Base-by-base conservation (phyloP, 495 filamentous ascomycete genomes). In the Apodospora peruviana region DNA sequence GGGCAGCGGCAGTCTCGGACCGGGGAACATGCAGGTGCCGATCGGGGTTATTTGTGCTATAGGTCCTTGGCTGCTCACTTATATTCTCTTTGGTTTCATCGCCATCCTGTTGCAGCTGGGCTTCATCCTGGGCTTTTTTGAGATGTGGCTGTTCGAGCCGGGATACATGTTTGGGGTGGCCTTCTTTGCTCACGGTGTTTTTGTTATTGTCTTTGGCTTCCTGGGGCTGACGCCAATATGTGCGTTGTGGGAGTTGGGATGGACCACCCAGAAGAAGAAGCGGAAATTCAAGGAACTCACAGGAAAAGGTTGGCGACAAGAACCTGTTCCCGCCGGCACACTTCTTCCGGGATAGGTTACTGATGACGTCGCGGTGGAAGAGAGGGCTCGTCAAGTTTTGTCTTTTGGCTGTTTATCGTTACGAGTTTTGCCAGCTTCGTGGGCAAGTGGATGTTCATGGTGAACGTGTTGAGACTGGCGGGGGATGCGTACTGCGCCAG, bases 381-480 rank as follows among this genome's bases (percentile, higher is more conserved):
- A 35, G 44, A 11, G 44, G 44, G 7, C 21, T 35, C 7, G 32
- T 47, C 29, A 47, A 47, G 32, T n/a, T 20, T 36, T 22, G 32
- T 47, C 17, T 47, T 47, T 36, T 47, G 44, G 44, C 19, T 38
- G 29, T 47, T 47, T 22, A 38, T 47, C 34, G 8, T 38, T n/a
- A 19, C 32, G 44, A 47, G 44, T 27, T 21, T 47, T 16, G 32
- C 34, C 17, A 37, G 29, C 29, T 36, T 47, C 20, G 44, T 47
- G 32, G 44, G 44, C 44, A 47, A 47, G 32, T 47, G 44, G 44
- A 47, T 47, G 44, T 47, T 47, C n/a, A 47, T 47, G 44, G 44
- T 47, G 18, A 38, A 38, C 18, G 20, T 47, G 18, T 36, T 47
- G 17, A 47, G 21, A 19, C 25, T 47, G 21, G 44, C 44, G 18